Evolutionary conservation across 2,329 filamentous ascomycete genomes (phyloP).

Genomic region (Pestalotiopsis sp.): DNA sequence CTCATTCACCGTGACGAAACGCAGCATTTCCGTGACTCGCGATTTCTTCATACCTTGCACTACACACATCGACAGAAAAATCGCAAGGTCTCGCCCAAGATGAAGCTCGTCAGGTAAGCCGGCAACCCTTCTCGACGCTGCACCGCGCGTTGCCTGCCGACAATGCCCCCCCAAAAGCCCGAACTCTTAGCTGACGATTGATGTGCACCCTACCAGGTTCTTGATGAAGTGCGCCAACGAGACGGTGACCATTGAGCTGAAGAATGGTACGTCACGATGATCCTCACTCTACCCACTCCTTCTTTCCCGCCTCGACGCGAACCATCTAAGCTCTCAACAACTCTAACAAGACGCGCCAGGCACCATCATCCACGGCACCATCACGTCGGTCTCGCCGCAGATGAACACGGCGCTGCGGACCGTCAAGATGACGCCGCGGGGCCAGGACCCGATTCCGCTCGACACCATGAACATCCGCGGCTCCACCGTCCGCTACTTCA

Average conservation of each 20-base stretch:
- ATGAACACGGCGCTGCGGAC: constrained; percentile 98
- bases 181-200: constrained; percentile 27
- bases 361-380: constrained; percentile 94
- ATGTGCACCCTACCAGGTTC: constrained; percentile 62
- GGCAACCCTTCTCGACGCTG: constrained; percentile 23
- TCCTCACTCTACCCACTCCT: neutral
- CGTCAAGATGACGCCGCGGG: constrained; percentile 93
- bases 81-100: constrained; percentile 47
- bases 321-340: too few relatives aligned
- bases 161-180: constrained; percentile 22
- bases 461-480: constrained; percentile 97
- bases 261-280: constrained; percentile 71
- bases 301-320: neutral
- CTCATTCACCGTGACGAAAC: constrained; percentile 7
- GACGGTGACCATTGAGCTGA: constrained; percentile 96
- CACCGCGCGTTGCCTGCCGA: constrained; percentile 41
- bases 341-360: too few relatives aligned
- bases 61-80: constrained; percentile 15
- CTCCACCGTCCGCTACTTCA: constrained; percentile 93
- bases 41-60: constrained; percentile 4
- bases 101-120: constrained; percentile 95
- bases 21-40: neutral
- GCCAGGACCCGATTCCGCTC: constrained; percentile 82
- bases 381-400: constrained; percentile 92
- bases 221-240: constrained; percentile 99